phyloP scores from a whole-genome alignment of 1,139 yeast genomes.

The Taphrina communis region DNA sequence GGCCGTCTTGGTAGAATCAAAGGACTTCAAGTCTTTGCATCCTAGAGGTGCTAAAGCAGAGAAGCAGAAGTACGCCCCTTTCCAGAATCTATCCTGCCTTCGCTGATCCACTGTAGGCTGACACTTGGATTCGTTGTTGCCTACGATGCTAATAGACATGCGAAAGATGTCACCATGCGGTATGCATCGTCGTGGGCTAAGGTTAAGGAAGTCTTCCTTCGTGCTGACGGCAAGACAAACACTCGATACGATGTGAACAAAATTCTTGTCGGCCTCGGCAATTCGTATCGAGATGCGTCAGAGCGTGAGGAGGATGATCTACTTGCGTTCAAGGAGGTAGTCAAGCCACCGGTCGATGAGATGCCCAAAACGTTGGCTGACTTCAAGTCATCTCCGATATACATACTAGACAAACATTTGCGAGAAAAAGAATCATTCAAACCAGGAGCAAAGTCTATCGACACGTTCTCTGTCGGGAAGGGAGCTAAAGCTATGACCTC shows the following conservation, averaged over 20 bases:
- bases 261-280: conserved; percentile 13
- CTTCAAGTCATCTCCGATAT: conserved; percentile 83
- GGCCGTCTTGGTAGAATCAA: conserved; percentile 26
- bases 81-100: conserved; percentile 11
- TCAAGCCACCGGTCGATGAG: conserved; percentile 63
- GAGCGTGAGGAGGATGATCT: conserved; percentile 76
- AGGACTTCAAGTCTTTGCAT: conserved; percentile 32
- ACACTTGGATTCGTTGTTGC: conserved; percentile 56
- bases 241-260: conserved; percentile 71
- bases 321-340: conserved; percentile 65
- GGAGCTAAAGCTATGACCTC: conserved; percentile 46
- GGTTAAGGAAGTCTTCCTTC: conserved; percentile 55
- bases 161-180: conserved; percentile 82
- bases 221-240: conserved; percentile 61
- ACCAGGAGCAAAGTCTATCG: conserved; percentile 75
- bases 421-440: conserved; percentile 71
- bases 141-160: conserved; percentile 67
- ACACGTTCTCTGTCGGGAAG: conserved; percentile 57
- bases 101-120: conserved; percentile 11
- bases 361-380: conserved; percentile 84
- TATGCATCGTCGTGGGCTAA: conserved; percentile 77
- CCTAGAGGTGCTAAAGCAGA: conserved; percentile 27
- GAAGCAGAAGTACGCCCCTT: conserved; percentile 14
- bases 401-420: conserved; percentile 70
- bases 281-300: conserved; percentile 49